Base-by-base conservation (phyloP, 208 protist genomes). In the Vickermania ingenoplastis region DNA sequence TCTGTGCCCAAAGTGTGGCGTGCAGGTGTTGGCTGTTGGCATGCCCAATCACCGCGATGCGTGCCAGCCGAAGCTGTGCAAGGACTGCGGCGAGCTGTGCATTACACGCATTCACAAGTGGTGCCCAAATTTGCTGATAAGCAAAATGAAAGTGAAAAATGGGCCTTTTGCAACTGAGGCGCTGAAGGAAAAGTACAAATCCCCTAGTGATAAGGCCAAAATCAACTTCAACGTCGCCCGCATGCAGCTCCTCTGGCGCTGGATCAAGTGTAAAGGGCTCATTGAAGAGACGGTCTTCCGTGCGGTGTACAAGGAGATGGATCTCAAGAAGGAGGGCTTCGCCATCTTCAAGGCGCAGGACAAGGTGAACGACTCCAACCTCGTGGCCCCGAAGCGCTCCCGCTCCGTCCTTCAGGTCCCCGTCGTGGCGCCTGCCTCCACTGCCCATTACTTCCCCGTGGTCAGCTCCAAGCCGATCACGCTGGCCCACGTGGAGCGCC, bases 281-380 rank as follows among this genome's bases (percentile, higher is more conserved):
- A 77, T 92, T 30, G 85, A 92, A 71, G 81, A 92, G 59, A 74
- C 73, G 2, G 77, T 92, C 52, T 92, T 89, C 65, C 79, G 85
- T 30, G 68, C 78, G 26, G 81, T 86, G 13, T 86, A 86, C 63
- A 91, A 88, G 64, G 82, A 93, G 68, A 91, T 90, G 81, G 81
- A 93, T 60, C 75, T 87, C 21, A 93, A 88, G 61, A 89, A 89
- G 65, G 82, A 93, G 65, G 81, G 81, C 26, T 91, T 91, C 45
- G 81, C 83, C 53, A 91, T 89, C 49, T 90, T 91, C 72, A 89
- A 89, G 68, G 83, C 83, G 24, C 78, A 86, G 24, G 83, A 90
- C 61, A 84, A 87, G 65, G 75, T 88, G 29, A 87, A 81, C 48
- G 77, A 89, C 59, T 80, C 77, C 21, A 77, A 85, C 59, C 75